Evolutionary conservation across 1,139 yeast genomes (phyloP), one percentile per base, ranked within the genome.

Genomic region (Saccharomycopsis phalli): DNA sequence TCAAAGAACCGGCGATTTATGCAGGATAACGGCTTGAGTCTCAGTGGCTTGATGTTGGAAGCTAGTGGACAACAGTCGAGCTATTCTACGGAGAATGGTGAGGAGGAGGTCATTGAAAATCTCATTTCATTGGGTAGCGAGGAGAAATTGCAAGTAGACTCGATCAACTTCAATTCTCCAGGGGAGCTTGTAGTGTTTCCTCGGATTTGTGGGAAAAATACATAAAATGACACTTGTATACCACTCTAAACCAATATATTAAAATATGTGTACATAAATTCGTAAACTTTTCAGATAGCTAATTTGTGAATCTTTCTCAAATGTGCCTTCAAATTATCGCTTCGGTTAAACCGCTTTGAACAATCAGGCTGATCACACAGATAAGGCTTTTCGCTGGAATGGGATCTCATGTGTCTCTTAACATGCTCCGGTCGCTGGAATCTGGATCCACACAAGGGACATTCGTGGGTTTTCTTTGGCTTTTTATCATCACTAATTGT

Each of bases 341-440:
- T 75, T 50, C 84, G 60, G 56, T 80, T 80, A 58, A 88, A 93
- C 48, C 83, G 63, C 58, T 86, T 83, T 20, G 76, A 76, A 60
- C 97, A 86, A 59, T 74, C 73, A 35, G 73, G 70, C 56, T 74
- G 67, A 42, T 76, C 75, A 60, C 97, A 88, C 42, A 68, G 73
- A 56, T 71, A 87, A 3, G 95, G 96, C 56, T 82, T 81, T 51
- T 84, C 95, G 25, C 84, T 76, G 2, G 93, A 78, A 60, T 88
- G 97, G 23, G 86, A 76, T 53, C 93, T 71, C 74, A 81, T 68
- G 57, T 88, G 97, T 54, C 97, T 70, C 57, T 86, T 83, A 42
- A 88, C 84, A 63, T 91, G 95, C 54, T 91, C 95, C 27, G 93
- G 88, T 47, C 97, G 69, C 56, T 84, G 88, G 66, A 88, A 88